phyloP scores from a whole-genome alignment of 495 filamentous ascomycete species.

The Lindgomyces ingoldianus region DNA sequence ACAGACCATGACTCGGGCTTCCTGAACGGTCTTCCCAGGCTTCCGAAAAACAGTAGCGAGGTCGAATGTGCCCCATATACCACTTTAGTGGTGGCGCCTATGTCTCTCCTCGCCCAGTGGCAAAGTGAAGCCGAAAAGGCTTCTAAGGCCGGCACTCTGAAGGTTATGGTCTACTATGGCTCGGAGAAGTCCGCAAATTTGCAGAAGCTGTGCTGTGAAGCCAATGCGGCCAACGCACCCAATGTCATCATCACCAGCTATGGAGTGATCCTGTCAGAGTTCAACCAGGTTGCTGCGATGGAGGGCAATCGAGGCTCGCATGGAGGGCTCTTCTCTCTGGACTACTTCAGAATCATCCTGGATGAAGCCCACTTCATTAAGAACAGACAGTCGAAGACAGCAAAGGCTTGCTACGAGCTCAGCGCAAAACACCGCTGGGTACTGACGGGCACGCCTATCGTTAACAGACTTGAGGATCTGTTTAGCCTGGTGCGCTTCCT shows the following conservation, averaged over 20 bases:
- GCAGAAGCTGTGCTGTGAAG: constrained; percentile 70
- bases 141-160: constrained; percentile 77
- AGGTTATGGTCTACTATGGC: constrained; percentile 87
- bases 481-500: constrained; percentile 92
- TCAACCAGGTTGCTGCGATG: constrained; percentile 62
- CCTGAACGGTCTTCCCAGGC: constrained; percentile 58
- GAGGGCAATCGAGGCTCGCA: constrained; percentile 58
- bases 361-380: constrained; percentile 96
- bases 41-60: constrained; percentile 55
- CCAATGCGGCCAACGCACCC: constrained; percentile 73
- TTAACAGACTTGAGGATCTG: constrained; percentile 95
- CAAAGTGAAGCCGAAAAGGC: constrained; percentile 91
- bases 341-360: constrained; percentile 91
- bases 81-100: constrained; percentile 91
- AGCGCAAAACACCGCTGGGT: constrained; percentile 86
- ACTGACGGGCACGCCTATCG: constrained; percentile 93
- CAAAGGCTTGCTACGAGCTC: constrained; percentile 89
- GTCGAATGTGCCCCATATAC: constrained; percentile 77
- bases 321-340: constrained; percentile 82
- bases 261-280: constrained; percentile 88
- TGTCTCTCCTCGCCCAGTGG: constrained; percentile 93
- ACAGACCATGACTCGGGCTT: constrained; percentile 41
- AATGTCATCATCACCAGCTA: constrained; percentile 96
- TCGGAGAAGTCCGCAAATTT: constrained; percentile 76
- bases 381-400: constrained; percentile 80